These are phyloP conservation scores for Colletotrichum liaoningense DNA, from an alignment of 2,329 filamentous ascomycete genomes.

Conservation along the genomic window DNA sequence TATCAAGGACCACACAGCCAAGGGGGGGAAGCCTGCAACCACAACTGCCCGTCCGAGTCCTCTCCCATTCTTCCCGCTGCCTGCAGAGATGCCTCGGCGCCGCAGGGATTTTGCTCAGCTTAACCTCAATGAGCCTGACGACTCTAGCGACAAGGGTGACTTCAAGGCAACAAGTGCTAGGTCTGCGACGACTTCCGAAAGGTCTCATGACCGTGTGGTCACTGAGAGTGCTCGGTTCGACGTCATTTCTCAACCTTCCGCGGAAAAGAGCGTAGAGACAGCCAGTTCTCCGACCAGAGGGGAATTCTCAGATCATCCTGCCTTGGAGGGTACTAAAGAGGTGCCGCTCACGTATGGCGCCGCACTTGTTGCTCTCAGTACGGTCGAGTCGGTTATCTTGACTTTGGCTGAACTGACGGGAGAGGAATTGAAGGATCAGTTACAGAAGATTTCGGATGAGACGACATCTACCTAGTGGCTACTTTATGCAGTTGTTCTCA, in stretches of 20 bases:
- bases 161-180: too few relatives aligned
- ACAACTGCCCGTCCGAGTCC: not conserved
- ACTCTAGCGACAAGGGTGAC: too few relatives aligned
- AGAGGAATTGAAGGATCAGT: not conserved
- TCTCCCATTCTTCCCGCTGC: not conserved
- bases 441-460: too few relatives aligned
- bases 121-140: not conserved
- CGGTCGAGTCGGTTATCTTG: not conserved
- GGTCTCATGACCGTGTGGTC: too few relatives aligned
- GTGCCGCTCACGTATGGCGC: not conserved
- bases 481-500: too few relatives aligned
- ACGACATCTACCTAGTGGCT: too few relatives aligned
- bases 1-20: not conserved
- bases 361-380: not conserved
- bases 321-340: accelerated
- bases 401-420: not conserved
- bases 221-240: too few relatives aligned
- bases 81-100: not conserved
- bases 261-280: not conserved
- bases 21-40: too few relatives aligned
- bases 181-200: too few relatives aligned
- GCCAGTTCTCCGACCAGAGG: not conserved
- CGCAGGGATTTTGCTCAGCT: not conserved
- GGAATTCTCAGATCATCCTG: not conserved
- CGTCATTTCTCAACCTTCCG: too few relatives aligned